Evolutionary conservation across 2,329 filamentous ascomycete genomes (phyloP), one percentile per base, ranked within the genome.

Genomic region (Bretziella fagacearum): DNA sequence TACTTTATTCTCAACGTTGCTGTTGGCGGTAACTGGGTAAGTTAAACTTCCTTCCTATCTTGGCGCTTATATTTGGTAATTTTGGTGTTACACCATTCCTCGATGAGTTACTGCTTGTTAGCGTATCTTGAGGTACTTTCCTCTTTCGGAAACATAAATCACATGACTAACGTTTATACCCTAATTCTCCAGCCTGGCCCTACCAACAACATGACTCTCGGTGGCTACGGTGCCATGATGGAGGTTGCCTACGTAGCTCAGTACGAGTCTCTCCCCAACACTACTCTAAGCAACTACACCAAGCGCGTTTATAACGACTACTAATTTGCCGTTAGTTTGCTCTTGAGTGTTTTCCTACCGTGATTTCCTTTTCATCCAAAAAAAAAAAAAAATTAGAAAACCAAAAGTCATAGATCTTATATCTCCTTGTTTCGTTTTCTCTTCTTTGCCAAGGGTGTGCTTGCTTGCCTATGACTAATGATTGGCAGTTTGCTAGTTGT

Each of bases 1-100:
- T 73, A 65, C 53, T 56, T 74, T 43, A 65, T 75, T 46, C 56
- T 76, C 45, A 74, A 76, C 51, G 60, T 75, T 4, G 71, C 72
- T 39, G 65, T 75, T 25, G 71, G 71, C 7, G 71, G 71, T 22
- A 59, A 65, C 53, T 69, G 60, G 66, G 70, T 69, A 60, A 57
- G 68, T 65, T 33, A 2, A 25, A 46, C 26, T 30, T 20, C 1
- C 18, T 7, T 33, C 15, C 17, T 25, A 10, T 15, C 4, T 20
- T 6, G 27, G 13, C 17, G 7, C 25, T 23, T 15, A 41, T 51
- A 3, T 29, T 33, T 42, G 10, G 17, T 11, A 8, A 6, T 36
- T 26, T 32, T 29, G 40, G 22, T 42, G 27, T 32, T 23, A 33
- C 6, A 33, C 1, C 29, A 30, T 20, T 17, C 23, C 15, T n/a